A percentile compares a stretch with the other conserved stretches of the same genome.
These are phyloP conservation scores for Abrus precatorius DNA, from an alignment of 306 rosid species.

Conservation along the genomic window DNA sequence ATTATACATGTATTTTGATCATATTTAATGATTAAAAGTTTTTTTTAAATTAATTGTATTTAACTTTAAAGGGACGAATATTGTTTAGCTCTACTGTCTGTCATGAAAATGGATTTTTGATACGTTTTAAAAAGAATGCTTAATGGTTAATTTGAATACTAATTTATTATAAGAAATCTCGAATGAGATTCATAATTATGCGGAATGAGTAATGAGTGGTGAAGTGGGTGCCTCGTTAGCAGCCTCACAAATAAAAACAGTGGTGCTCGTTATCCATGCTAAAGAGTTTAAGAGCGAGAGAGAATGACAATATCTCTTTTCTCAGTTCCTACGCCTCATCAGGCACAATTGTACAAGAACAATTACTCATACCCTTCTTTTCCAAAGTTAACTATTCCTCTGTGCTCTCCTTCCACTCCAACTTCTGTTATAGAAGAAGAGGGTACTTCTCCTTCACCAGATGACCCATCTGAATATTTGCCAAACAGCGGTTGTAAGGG, in stretches of 20 bases:
- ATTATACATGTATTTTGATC: no score
- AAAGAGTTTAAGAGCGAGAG: conserved; percentile 30
- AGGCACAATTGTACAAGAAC: conserved; percentile 47
- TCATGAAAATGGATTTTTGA: no score
- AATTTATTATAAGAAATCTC: neutral
- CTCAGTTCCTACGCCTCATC: conserved; percentile 58
- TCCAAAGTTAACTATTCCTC: conserved; percentile 45
- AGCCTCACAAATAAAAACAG: conserved; percentile 38
- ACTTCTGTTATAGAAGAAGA: conserved; percentile 68
- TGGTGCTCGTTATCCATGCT: conserved; percentile 44
- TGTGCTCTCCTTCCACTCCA: conserved; percentile 63
- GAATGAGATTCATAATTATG: neutral
- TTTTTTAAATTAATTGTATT: no score
- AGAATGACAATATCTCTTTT: conserved; percentile 66
- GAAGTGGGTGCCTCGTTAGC: neutral
- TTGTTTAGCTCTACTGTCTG: no score
- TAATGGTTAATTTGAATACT: neutral
- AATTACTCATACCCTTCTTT: conserved; percentile 41
- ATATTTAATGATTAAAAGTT: no score
- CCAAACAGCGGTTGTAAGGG: conserved; percentile 72
- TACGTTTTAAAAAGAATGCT: no score
- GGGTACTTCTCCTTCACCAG: conserved; percentile 58
- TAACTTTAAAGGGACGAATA: no score
- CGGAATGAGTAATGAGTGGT: neutral
- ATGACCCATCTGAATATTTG: conserved; percentile 49